phyloP scores from a whole-genome alignment of 78 protist genomes.

The Planoprotostelium fungivorum region DNA sequence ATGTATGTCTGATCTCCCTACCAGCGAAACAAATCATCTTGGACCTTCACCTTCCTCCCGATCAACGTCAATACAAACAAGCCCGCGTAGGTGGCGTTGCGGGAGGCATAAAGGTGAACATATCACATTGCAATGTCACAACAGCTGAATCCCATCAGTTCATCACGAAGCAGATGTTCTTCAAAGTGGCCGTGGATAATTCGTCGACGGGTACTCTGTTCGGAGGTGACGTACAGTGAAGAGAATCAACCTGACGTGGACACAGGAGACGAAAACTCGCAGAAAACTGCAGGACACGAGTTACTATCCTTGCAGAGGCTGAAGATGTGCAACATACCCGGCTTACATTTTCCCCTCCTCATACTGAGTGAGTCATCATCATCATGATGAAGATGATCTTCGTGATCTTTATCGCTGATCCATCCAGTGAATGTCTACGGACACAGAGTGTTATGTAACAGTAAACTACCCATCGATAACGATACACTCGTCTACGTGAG shows the following conservation, averaged over 20 bases:
- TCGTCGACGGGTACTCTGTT: neutral
- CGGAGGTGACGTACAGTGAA: neutral
- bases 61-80: neutral
- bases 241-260: too few relatives aligned
- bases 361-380: neutral
- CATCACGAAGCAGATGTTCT: neutral
- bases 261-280: neutral
- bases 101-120: neutral
- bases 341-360: neutral
- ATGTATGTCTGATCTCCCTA: neutral
- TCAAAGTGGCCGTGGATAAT: neutral
- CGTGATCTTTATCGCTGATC: too few relatives aligned
- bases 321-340: neutral
- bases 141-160: neutral
- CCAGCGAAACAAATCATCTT: neutral
- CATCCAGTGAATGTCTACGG: neutral
- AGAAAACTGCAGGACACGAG: neutral
- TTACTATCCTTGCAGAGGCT: neutral
- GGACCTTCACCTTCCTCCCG: neutral
- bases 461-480: neutral
- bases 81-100: neutral
- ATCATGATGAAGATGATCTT: neutral
- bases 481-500: neutral
- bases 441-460: neutral
- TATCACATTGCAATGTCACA: neutral